Percentiles rank a stretch among this genome's conserved stretches.
These are phyloP conservation scores for Earliella scabrosa DNA, from an alignment of 1,284 basidiomycete genomes.

Conservation along the genomic window DNA sequence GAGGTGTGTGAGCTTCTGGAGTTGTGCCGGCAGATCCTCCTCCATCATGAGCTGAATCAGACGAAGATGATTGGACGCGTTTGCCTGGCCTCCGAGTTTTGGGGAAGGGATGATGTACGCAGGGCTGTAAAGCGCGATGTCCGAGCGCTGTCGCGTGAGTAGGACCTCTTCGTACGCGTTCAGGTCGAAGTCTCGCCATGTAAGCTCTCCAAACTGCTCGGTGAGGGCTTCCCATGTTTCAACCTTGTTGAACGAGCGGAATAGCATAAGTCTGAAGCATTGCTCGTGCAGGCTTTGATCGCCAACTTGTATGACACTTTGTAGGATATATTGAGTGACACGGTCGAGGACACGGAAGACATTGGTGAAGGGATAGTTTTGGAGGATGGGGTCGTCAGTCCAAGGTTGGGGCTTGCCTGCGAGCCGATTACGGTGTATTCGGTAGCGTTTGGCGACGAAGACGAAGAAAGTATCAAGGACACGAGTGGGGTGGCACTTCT, in stretches of 20 bases:
- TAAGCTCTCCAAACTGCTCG: conserved; percentile 37
- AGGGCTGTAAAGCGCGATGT: conserved; percentile 37
- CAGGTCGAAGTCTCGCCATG: conserved; percentile 40
- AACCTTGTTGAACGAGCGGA: conserved; percentile 45
- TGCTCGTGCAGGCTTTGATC: conserved; percentile 40
- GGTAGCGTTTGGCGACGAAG: conserved; percentile 43
- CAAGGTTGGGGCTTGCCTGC: conserved; percentile 38
- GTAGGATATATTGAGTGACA: conserved; percentile 45
- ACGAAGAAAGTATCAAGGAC: conserved; percentile 41
- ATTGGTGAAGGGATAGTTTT: conserved; percentile 44
- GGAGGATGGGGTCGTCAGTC: conserved; percentile 43
- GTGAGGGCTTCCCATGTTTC: conserved; percentile 46
- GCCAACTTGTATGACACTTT: conserved; percentile 42
- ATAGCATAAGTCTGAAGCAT: conserved; percentile 48
- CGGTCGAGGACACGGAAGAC: conserved; percentile 48
- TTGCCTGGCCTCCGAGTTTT: conserved; percentile 35
- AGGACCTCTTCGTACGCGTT: conserved; percentile 40
- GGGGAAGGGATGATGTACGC: conserved; percentile 48
- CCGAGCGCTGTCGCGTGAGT: conserved; percentile 21
- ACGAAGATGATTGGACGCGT: conserved; percentile 40
- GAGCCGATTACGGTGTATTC: conserved; percentile 36
- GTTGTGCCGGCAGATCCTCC: conserved; percentile 37
- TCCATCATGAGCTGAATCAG: conserved; percentile 45
- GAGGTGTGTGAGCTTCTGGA: conserved; percentile 37
- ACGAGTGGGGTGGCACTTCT: conserved; percentile 31